A percentile compares a stretch with the other conserved stretches of the same genome.
These are phyloP conservation scores for Coniophora puteana DNA, from an alignment of 1,284 basidiomycete species.

Conservation along the genomic window DNA sequence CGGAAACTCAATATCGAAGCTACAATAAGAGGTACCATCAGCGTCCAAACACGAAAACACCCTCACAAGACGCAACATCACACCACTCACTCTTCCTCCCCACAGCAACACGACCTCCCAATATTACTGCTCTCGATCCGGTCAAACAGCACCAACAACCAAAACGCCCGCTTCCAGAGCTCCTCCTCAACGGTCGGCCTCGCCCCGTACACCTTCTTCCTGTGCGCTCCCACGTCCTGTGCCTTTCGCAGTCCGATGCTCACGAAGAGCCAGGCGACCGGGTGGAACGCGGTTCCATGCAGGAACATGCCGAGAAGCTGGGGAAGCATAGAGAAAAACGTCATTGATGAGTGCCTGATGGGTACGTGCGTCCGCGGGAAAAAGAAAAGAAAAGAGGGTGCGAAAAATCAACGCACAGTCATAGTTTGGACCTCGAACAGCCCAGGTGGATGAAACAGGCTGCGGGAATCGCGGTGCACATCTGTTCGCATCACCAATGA, in stretches of 20 bases:
- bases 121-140: constrained; percentile 61
- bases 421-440: constrained; percentile 76
- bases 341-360: constrained; percentile 2
- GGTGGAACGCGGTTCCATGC: constrained; percentile 51
- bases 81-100: constrained; percentile 72
- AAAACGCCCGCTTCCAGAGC: constrained; percentile 80
- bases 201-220: constrained; percentile 47
- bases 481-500: constrained; percentile 32
- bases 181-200: constrained; percentile 55
- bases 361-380: background rate
- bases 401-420: constrained; percentile 32
- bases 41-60: constrained; percentile 4
- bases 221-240: constrained; percentile 66
- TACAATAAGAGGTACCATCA: constrained; percentile 26
- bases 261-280: constrained; percentile 62
- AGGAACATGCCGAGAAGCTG: constrained; percentile 47
- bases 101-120: constrained; percentile 68
- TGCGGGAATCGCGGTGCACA: constrained; percentile 51
- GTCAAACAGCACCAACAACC: constrained; percentile 61
- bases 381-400: constrained; percentile 3
- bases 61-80: background rate
- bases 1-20: constrained; percentile 77
- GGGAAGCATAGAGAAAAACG: constrained; percentile 8
- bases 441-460: constrained; percentile 57
- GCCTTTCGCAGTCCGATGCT: constrained; percentile 70